Evolutionary conservation across 257 asterid genomes (phyloP).

Genomic region (Nicotiana attenuata): DNA sequence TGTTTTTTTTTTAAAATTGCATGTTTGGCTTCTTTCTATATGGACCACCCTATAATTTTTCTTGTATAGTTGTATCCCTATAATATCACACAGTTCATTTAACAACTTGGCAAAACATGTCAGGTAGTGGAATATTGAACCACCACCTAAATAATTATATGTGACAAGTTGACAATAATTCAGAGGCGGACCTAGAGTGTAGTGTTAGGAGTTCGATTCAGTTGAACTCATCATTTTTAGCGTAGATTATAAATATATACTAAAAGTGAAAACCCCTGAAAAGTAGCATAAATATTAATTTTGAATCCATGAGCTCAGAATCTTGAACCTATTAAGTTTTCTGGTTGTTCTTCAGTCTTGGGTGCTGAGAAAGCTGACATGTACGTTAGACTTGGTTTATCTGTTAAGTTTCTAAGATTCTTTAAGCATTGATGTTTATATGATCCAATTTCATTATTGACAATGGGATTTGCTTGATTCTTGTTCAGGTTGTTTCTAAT

Average conservation of each 20-base stretch:
- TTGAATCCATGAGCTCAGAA: neutral
- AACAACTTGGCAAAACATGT: constrained; percentile 7
- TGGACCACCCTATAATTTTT: constrained; percentile 7
- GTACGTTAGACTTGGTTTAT: neutral
- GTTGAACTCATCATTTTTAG: neutral
- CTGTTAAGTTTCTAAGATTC: neutral
- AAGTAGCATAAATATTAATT: neutral
- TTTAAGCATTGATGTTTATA: neutral
- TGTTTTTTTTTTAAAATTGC: neutral
- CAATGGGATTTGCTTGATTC: neutral
- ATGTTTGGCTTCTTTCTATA: constrained; percentile 4
- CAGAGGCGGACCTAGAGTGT: neutral
- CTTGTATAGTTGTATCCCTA: constrained; percentile 3
- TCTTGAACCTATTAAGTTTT: neutral
- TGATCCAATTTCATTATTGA: constrained; percentile 16
- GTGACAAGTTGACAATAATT: constrained; percentile 1
- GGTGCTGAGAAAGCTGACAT: neutral
- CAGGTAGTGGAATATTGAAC: constrained; percentile 2
- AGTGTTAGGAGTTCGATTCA: neutral
- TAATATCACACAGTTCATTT: neutral
- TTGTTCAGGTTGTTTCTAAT: constrained; percentile 64
- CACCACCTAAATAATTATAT: neutral
- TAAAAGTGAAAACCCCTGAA: neutral
- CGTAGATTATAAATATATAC: too few relatives aligned
- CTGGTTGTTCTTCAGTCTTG: neutral